These are phyloP conservation scores for Pachysolen tannophilus DNA, from an alignment of 805 yeast genomes.

Conservation along the genomic window DNA sequence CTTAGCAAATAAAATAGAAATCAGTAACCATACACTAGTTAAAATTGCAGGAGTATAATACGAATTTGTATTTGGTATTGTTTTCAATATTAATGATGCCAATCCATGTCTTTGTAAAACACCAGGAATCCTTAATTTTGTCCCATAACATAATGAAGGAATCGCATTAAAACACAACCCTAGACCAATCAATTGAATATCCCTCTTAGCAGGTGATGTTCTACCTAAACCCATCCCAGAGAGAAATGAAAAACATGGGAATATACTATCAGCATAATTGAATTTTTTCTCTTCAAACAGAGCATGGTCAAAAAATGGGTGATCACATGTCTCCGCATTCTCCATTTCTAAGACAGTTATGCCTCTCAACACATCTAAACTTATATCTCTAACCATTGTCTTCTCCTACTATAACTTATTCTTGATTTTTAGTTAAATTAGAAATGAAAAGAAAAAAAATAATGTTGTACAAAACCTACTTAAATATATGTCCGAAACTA, in stretches of 20 bases:
- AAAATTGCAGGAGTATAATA: constrained; percentile 12
- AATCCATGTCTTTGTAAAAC: constrained; percentile 16
- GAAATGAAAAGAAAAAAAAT: too few relatives aligned
- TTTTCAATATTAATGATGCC: constrained; percentile 12
- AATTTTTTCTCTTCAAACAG: constrained; percentile 11
- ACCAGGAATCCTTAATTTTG: constrained; percentile 13
- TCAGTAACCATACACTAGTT: constrained; percentile 18
- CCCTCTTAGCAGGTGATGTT: constrained; percentile 10
- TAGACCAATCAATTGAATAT: constrained; percentile 12
- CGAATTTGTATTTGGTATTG: constrained; percentile 3
- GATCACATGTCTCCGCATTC: constrained; percentile 13
- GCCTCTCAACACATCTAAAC: constrained; percentile 12
- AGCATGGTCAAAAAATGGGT: constrained; percentile 14
- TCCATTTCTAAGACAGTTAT: constrained; percentile 15
- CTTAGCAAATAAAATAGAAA: constrained; percentile 17
- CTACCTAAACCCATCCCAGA: constrained; percentile 10
- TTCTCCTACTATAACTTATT: too few relatives aligned
- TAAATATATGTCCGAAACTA: too few relatives aligned
- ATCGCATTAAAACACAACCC: constrained; percentile 13
- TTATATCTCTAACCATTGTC: background rate
- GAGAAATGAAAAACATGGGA: constrained; percentile 15
- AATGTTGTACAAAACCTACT: too few relatives aligned
- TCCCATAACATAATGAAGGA: constrained; percentile 9
- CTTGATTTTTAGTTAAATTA: too few relatives aligned
- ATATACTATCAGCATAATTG: constrained; percentile 15